A percentile compares a stretch with the other conserved stretches of the same genome.
Evolutionary conservation across 495 filamentous ascomycete species (phyloP).

Genomic region (Lasiosphaeria miniovina): DNA sequence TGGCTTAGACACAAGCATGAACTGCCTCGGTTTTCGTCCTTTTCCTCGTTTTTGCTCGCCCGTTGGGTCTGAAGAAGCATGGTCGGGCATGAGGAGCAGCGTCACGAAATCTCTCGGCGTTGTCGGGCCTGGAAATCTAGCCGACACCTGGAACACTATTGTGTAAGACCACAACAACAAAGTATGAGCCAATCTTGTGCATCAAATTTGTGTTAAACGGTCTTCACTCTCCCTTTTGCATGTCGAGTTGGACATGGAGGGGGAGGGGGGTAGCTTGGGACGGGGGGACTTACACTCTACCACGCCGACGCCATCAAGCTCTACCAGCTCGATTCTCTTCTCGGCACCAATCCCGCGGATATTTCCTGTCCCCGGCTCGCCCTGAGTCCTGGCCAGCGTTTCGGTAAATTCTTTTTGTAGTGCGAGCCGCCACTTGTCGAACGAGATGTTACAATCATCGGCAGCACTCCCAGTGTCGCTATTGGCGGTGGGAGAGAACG

Average conservation of each 20-base stretch:
- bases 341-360: slow-evolving; percentile 85
- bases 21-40: slow-evolving; percentile 53
- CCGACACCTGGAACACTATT: slow-evolving; percentile 76
- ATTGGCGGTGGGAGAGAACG: too few relatives aligned
- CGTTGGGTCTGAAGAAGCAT: slow-evolving; percentile 22
- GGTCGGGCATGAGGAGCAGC: slow-evolving; percentile 59
- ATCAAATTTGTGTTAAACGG: too few relatives aligned
- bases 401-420: slow-evolving; percentile 61
- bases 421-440: slow-evolving; percentile 62
- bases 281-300: slow-evolving; percentile 49
- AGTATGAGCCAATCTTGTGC: neutral
- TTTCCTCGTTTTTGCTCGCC: slow-evolving; percentile 5
- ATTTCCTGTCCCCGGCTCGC: slow-evolving; percentile 61
- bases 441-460: slow-evolving; percentile 54
- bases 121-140: slow-evolving; percentile 86
- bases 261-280: neutral
- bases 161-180: slow-evolving; percentile 15
- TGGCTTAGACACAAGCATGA: slow-evolving; percentile 83
- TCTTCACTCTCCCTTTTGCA: too few relatives aligned
- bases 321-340: slow-evolving; percentile 58
- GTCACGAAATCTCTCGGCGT: slow-evolving; percentile 85
- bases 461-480: neutral
- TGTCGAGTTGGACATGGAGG: neutral
- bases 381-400: slow-evolving; percentile 50
- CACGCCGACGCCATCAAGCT: slow-evolving; percentile 53